These are phyloP conservation scores for Kentomonas sorsogonicus DNA, from an alignment of 208 protist species.

Conservation along the genomic window DNA sequence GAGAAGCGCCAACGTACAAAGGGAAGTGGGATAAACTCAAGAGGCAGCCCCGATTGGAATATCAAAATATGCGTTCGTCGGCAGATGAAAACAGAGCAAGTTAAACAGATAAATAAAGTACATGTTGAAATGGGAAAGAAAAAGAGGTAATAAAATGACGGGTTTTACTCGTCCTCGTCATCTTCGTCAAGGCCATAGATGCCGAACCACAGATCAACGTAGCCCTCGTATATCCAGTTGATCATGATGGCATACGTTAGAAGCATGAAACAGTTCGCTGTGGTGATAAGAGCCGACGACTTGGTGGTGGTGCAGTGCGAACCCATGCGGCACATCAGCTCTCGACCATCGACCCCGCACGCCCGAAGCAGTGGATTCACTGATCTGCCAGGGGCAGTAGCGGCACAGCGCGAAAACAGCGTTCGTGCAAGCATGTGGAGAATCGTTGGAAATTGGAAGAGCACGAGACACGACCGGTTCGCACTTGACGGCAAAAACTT, in stretches of 20 bases:
- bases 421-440: too few species aligned
- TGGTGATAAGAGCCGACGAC: slow-evolving; percentile 18
- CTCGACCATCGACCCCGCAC: slow-evolving; percentile 1
- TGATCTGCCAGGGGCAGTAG: too few species aligned
- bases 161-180: slow-evolving; percentile 36
- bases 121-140: background rate
- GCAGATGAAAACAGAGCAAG: background rate
- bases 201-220: slow-evolving; percentile 75
- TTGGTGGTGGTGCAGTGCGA: slow-evolving; percentile 14
- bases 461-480: too few species aligned
- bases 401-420: too few species aligned
- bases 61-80: background rate
- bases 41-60: slow-evolving; percentile 1
- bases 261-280: slow-evolving; percentile 38
- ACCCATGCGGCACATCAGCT: slow-evolving; percentile 9
- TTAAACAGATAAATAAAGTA: background rate
- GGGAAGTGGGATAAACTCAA: too few species aligned
- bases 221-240: slow-evolving; percentile 74
- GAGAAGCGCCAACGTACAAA: slow-evolving; percentile 19
- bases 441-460: too few species aligned
- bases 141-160: background rate
- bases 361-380: background rate
- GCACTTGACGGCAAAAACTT: too few species aligned
- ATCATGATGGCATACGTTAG: slow-evolving; percentile 72
- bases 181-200: slow-evolving; percentile 68